Conservation (phyloP, 2,329 filamentous ascomycete species). For the Biscogniauxia mediterranea region DNA sequence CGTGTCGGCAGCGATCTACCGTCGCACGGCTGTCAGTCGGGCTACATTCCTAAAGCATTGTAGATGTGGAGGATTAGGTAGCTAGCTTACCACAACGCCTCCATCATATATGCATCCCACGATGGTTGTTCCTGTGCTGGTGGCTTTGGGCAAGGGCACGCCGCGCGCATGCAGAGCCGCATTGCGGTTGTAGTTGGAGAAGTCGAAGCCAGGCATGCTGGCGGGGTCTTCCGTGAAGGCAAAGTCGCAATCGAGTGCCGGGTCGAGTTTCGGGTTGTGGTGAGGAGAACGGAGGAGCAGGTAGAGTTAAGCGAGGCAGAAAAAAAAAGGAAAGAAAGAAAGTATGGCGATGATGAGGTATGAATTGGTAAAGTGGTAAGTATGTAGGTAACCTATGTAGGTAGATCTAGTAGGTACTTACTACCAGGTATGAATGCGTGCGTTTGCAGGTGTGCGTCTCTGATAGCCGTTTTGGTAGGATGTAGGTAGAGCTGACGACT, state of each 20-base stretch:
- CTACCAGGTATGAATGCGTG: not conserved
- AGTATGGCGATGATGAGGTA: not conserved
- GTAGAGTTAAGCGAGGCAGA: not conserved
- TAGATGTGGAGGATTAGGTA: not conserved
- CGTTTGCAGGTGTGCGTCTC: constrained; percentile 8
- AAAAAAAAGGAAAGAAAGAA: too few relatives aligned
- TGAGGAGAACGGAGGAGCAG: not conserved
- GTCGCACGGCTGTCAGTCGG: constrained; percentile 12
- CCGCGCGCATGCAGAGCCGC: constrained; percentile 90
- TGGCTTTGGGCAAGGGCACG: constrained; percentile 93
- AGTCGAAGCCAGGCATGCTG: constrained; percentile 96
- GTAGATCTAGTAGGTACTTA: too few relatives aligned
- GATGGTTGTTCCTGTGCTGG: constrained; percentile 97
- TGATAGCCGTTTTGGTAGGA: not conserved
- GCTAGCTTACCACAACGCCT: constrained; percentile 77
- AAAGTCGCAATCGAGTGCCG: not conserved
- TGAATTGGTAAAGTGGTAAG: not conserved
- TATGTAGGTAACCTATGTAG: too few relatives aligned
- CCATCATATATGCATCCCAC: constrained; percentile 96
- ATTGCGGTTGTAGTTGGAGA: constrained; percentile 99
- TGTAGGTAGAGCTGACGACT: constrained; percentile 25
- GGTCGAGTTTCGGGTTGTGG: not conserved
- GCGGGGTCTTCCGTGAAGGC: constrained; percentile 8
- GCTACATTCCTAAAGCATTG: not conserved
- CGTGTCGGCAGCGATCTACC: constrained; percentile 92